Conservation (phyloP, 371 early-diverging fungal genomes). For the Thermomucor indicae-seudaticae region DNA sequence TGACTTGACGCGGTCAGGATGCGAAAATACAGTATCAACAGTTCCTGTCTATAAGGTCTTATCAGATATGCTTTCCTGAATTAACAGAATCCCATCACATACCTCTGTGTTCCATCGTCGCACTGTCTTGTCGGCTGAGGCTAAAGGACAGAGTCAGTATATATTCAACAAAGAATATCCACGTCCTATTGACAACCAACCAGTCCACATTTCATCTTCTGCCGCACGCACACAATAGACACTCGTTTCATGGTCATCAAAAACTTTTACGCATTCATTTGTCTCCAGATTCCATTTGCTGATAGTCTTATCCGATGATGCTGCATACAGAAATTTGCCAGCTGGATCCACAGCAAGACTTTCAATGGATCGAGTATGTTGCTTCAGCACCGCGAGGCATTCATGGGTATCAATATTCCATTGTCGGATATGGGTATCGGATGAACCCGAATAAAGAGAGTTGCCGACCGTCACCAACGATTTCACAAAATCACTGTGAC, state of each 20-base stretch:
- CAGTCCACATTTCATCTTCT: constrained; percentile 67
- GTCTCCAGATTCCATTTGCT: constrained; percentile 63
- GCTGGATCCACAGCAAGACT: constrained; percentile 45
- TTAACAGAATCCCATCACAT: neutral
- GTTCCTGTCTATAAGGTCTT: constrained; percentile 42
- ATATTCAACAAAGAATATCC: neutral
- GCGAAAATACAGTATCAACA: constrained; percentile 63
- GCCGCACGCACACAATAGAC: constrained; percentile 53
- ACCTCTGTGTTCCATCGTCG: constrained; percentile 52
- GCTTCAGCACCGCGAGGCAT: constrained; percentile 43
- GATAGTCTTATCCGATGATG: constrained; percentile 64
- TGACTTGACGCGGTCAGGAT: constrained; percentile 80
- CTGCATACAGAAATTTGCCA: constrained; percentile 55
- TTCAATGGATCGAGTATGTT: constrained; percentile 66
- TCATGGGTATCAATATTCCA: constrained; percentile 58
- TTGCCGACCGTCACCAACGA: constrained; percentile 44
- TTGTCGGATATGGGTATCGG: constrained; percentile 63
- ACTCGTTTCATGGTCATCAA: constrained; percentile 70
- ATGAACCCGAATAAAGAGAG: constrained; percentile 64
- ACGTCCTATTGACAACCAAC: constrained; percentile 9
- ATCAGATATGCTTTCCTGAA: neutral
- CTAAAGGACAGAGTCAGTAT: constrained; percentile 23
- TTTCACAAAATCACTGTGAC: constrained; percentile 78
- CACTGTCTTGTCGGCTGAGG: constrained; percentile 77
- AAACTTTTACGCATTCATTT: constrained; percentile 31